Evolutionary conservation across 2,329 filamentous ascomycete genomes (phyloP), one percentile per base, ranked within the genome.

Genomic region (Aureobasidium vineae): DNA sequence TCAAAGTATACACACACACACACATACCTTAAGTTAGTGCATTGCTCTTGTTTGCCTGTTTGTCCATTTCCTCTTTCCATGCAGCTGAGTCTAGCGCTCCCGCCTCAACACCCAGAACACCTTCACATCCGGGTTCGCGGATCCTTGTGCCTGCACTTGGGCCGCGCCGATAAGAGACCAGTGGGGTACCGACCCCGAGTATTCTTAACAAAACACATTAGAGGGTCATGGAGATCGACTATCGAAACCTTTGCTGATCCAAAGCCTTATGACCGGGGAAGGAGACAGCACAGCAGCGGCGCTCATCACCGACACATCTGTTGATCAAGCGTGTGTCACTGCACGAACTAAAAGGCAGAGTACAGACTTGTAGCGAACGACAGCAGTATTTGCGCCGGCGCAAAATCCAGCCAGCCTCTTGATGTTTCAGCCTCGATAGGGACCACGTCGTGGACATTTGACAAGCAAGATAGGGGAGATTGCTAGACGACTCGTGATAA

Each of bases 391-490:
- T 49, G 57, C 21, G 57, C 43, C 49, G 57, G 57, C 43, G 56
- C n/a, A 61, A 36, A 21, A 31, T 13, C 7, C 47, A 26, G 43
- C 43, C n/a, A 57, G 53, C 31, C 10, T 49, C 43, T 33, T 1
- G 19, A 36, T 61, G 57, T 61, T 49, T 49, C 41, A 61, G 57
- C 43, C 41, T 11, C 13, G 15, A 16, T 15, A 19, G 28, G 40
- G 26, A 60, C 16, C 19, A 31, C 11, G n/a, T 59, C 13, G 26
- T 23, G 26, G 38, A 41, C 36, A 36, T 26, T 26, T n/a, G 16
- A 16, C n/a, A 49, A 47, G 28, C 57, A 31, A 61, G 57, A 61
- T 61, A 49, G 57, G 57, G 57, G 57, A 61, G 57, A 61, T 61
- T 61, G 57, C 41, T 23, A n/a, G 15, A n/a, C 43, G 57, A 61